Evolutionary conservation across 768 basidiomycete genomes (phyloP).

Genomic region (Termitomyces sp.): DNA sequence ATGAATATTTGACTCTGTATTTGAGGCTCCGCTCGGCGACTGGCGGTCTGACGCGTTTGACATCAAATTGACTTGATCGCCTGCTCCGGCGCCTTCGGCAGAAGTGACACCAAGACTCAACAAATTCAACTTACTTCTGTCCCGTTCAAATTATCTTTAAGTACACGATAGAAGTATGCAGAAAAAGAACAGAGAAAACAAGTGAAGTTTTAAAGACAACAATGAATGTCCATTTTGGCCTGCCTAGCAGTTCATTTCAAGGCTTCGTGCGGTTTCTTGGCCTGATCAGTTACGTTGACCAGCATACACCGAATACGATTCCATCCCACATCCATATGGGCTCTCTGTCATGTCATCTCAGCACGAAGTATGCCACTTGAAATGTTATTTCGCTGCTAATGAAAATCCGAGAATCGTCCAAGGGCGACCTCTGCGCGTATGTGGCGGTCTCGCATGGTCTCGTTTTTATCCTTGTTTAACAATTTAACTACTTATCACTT

Average conservation of each 20-base stretch:
- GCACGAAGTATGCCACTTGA: neutral
- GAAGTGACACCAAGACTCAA: too few species aligned
- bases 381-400: neutral
- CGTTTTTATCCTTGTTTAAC: neutral
- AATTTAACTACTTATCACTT: neutral
- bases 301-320: neutral
- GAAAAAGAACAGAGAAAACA: too few species aligned
- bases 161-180: too few species aligned
- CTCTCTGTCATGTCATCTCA: neutral
- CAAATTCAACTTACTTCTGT: too few species aligned
- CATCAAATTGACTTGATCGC: too few species aligned
- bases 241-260: neutral
- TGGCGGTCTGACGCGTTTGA: too few species aligned
- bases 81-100: too few species aligned
- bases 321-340: neutral
- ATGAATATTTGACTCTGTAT: too few species aligned
- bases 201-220: too few species aligned
- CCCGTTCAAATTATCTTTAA: too few species aligned
- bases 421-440: neutral
- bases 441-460: neutral
- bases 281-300: neutral
- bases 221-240: too few species aligned
- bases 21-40: too few species aligned
- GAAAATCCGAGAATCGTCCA: neutral
- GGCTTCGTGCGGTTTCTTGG: neutral